Base-by-base conservation (phyloP, 129 eudicot genomes). In the Tagetes erecta region DNA sequence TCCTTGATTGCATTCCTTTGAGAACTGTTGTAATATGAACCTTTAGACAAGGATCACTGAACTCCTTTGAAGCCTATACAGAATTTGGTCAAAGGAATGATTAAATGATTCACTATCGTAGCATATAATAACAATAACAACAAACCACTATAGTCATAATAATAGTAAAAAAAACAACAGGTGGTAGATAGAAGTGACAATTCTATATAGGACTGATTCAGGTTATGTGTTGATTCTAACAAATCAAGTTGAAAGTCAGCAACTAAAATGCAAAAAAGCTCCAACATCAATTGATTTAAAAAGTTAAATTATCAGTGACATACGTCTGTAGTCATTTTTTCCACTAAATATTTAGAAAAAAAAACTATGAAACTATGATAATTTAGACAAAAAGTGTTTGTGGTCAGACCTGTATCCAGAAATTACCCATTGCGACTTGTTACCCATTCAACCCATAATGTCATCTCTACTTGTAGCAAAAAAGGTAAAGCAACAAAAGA, bases 21-120 rank as follows among this genome's bases (percentile, higher is more conserved):
- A 92, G 79, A 80, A 92, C 96, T 62, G 96, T 92, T 47, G 86
- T 56, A 37, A 92, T 86, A 80, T 92, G 98, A 83, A 81, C 83
- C 79, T 80, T 87, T 38, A 92, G 84, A 71, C 96, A 88, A n/a
- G 86, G 94, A 72, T 92, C 92, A 51, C 83, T 83, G 75, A 89
- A 89, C 80, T 92, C 98, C 73, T 87, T 86, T 71, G 89, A 86
- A 72, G 95, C 96, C 98, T 92, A 81, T 44, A 70, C 30, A 64
- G 75, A 40, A 80, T 56, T 13, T 37, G 42, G 57, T 69, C 41
- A 70, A 51, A 69, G 47, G 12, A 53, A 57, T 67, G 11, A 52
- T 13, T 45, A 68, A 37, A 63, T 60, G 64, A 56, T 44, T 67
- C 64, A 73, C 56, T 51, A 56, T 73, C 37, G 41, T 5, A 72